These are phyloP conservation scores for Haplosporangium gracile DNA, from an alignment of 192 early-diverging fungal genomes.

Conservation along the genomic window DNA sequence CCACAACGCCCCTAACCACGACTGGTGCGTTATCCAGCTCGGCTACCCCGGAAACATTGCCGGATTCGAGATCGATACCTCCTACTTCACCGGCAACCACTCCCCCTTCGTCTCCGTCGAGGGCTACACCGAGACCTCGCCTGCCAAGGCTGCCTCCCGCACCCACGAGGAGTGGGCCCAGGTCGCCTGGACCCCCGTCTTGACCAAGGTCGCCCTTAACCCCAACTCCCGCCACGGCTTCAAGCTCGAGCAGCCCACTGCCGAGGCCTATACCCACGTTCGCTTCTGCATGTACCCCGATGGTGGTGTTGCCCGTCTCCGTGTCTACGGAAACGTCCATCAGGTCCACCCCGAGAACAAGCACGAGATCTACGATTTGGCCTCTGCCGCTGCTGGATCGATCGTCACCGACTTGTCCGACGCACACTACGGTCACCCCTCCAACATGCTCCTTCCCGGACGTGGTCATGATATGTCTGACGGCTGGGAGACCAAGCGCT, in stretches of 20 bases:
- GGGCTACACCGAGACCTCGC: conserved; percentile 57
- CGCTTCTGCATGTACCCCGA: conserved; percentile 64
- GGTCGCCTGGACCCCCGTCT: conserved; percentile 60
- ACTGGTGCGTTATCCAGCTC: conserved; percentile 88
- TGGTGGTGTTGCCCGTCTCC: conserved; percentile 85
- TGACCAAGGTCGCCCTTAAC: conserved; percentile 80
- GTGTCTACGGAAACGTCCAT: conserved; percentile 81
- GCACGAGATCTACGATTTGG: conserved; percentile 72
- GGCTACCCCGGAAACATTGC: conserved; percentile 85
- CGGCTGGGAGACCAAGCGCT: conserved; percentile 94
- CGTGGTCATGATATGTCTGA: conserved; percentile 89
- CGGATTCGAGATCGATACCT: conserved; percentile 93
- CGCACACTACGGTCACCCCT: conserved; percentile 86
- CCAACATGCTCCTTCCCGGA: conserved; percentile 84
- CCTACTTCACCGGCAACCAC: conserved; percentile 96
- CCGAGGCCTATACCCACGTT: conserved; percentile 63
- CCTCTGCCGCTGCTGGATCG: conserved; percentile 77
- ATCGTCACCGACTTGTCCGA: conserved; percentile 74
- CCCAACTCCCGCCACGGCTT: conserved; percentile 81
- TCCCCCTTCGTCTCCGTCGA: conserved; percentile 88
- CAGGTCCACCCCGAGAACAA: conserved; percentile 65
- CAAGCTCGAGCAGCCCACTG: conserved; percentile 64
- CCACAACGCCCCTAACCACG: conserved; percentile 83
- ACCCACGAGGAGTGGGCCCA: conserved; percentile 55
- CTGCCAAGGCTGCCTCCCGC: conserved; percentile 23